phyloP scores from a whole-genome alignment of 73 alveolate genomes.

The Stentor coeruleus region DNA sequence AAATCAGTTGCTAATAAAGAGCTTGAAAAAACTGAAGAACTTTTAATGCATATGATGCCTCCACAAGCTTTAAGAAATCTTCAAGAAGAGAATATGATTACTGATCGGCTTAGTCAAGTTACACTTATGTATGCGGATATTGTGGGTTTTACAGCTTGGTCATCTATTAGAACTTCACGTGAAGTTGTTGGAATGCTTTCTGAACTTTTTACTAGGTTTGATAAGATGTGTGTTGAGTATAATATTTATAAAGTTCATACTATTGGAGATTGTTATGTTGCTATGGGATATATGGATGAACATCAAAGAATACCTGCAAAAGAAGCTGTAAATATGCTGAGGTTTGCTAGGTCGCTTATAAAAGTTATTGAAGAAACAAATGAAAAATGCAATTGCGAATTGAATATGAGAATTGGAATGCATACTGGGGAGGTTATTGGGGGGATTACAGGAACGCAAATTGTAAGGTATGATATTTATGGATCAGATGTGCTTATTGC shows the following conservation, averaged over 20 bases:
- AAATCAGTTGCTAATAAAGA: constrained; percentile 6
- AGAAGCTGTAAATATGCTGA: constrained; percentile 89
- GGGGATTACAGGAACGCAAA: constrained; percentile 52
- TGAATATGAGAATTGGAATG: constrained; percentile 90
- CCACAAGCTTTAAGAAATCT: constrained; percentile 47
- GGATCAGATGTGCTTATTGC: constrained; percentile 56
- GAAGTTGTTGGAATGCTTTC: constrained; percentile 87
- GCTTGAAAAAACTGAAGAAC: constrained; percentile 17
- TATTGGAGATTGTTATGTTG: constrained; percentile 98
- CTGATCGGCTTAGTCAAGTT: constrained; percentile 83
- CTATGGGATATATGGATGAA: constrained; percentile 88
- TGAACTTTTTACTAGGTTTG: constrained; percentile 89
- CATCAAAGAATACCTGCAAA: constrained; percentile 83
- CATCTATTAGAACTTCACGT: constrained; percentile 76
- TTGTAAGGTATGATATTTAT: constrained; percentile 54
- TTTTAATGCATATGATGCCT: constrained; percentile 26
- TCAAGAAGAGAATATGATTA: constrained; percentile 2
- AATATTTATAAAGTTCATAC: constrained; percentile 95
- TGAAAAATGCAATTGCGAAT: constrained; percentile 47
- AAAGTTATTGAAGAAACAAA: constrained; percentile 82
- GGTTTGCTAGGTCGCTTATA: constrained; percentile 90
- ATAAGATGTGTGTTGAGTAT: constrained; percentile 80
- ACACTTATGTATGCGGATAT: constrained; percentile 94
- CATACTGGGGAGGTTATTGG: constrained; percentile 77
- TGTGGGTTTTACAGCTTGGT: constrained; percentile 72